These are phyloP conservation scores for Plasmodium knowlesi DNA, from an alignment of 169 alveolate genomes.

Conservation along the genomic window DNA sequence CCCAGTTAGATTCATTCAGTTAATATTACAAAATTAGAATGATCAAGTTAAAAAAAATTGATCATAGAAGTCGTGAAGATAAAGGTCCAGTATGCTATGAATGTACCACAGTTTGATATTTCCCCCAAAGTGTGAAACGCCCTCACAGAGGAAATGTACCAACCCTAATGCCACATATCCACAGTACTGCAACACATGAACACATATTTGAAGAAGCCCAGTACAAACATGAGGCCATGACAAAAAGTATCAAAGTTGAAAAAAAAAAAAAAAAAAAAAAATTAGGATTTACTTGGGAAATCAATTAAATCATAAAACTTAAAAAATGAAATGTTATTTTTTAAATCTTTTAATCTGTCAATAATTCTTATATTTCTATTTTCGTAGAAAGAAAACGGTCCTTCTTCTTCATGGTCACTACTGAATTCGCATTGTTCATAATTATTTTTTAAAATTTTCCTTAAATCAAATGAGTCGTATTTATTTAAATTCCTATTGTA, in stretches of 20 bases:
- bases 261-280: not conserved
- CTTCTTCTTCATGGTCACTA: conserved; percentile 73
- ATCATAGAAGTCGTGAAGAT: not conserved
- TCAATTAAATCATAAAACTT: conserved; percentile 70
- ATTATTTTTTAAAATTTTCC: conserved; percentile 53
- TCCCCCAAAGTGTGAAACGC: not conserved
- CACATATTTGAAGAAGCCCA: not conserved
- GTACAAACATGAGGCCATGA: not conserved
- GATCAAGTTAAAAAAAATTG: not conserved
- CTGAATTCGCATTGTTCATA: conserved; percentile 12
- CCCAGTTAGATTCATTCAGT: not conserved
- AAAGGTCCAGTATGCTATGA: not conserved
- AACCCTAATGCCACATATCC: not conserved
- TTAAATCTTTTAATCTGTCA: conserved; percentile 70
- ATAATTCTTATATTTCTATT: conserved; percentile 43
- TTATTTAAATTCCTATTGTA: conserved; percentile 20
- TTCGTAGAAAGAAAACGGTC: conserved; percentile 41
- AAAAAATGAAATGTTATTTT: conserved; percentile 68
- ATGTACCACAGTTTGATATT: not conserved
- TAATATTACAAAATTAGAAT: not conserved
- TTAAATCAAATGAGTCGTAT: conserved; percentile 64
- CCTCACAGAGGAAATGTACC: not conserved
- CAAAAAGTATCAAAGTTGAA: not conserved
- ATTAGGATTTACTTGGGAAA: conserved; percentile 34
- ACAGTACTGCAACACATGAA: not conserved